Conservation (phyloP, 1,139 yeast genomes). For the Scheffersomyces insectosa region DNA sequence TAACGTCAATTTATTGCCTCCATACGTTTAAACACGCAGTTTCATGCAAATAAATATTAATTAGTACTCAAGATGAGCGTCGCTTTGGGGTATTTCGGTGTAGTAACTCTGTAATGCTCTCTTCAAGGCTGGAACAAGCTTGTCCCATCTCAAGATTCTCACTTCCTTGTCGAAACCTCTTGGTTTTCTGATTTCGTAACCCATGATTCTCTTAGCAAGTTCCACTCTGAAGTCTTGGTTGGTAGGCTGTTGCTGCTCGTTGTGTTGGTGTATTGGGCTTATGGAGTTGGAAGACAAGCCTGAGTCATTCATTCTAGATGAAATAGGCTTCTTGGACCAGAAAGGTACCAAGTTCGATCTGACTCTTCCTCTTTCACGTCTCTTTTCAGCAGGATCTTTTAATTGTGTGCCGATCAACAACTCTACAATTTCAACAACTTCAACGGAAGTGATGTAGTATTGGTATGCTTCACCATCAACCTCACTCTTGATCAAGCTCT, state of each 20-base stretch:
- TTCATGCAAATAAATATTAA: neutral
- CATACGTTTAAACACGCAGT: no score
- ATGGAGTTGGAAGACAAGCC: slow-evolving; percentile 6
- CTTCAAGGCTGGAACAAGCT: slow-evolving; percentile 56
- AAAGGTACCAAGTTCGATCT: slow-evolving; percentile 68
- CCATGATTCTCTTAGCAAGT: slow-evolving; percentile 64
- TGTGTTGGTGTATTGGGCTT: slow-evolving; percentile 1
- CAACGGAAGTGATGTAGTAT: slow-evolving; percentile 64
- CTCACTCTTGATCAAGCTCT: slow-evolving; percentile 13
- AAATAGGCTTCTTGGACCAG: slow-evolving; percentile 63
- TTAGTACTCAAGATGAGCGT: neutral
- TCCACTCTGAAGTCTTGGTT: slow-evolving; percentile 53
- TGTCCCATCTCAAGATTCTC: slow-evolving; percentile 61
- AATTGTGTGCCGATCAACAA: slow-evolving; percentile 52
- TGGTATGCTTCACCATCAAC: slow-evolving; percentile 24
- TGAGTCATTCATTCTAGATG: slow-evolving; percentile 45
- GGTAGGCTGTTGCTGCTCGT: slow-evolving; percentile 11
- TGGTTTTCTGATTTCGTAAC: slow-evolving; percentile 62
- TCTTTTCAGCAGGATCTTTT: slow-evolving; percentile 48
- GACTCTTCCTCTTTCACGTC: slow-evolving; percentile 63
- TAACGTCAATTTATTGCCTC: no score
- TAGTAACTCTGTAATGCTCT: slow-evolving; percentile 67
- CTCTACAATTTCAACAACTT: slow-evolving; percentile 65
- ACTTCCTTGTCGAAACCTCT: slow-evolving; percentile 71
- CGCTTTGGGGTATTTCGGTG: slow-evolving; percentile 46